phyloP scores from a whole-genome alignment of 2,329 filamentous ascomycete genomes.

The Aspergillus fischeri region DNA sequence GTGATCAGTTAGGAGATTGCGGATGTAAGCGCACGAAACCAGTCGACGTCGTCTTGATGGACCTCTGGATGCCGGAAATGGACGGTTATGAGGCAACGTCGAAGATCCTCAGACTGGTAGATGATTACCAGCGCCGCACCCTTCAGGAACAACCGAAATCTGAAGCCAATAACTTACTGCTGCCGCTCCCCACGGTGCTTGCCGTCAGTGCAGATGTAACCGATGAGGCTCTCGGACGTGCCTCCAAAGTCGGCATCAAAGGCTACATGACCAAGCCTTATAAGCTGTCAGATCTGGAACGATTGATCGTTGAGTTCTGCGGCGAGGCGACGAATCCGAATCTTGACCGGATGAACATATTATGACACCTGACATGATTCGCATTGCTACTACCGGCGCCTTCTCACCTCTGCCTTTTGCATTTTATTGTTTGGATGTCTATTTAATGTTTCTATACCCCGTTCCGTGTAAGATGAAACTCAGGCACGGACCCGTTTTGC shows the following conservation, averaged over 20 bases:
- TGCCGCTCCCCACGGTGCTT: conserved; percentile 46
- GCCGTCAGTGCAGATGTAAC: conserved; percentile 66
- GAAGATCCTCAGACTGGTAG: conserved; percentile 55
- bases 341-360: conserved; percentile 16
- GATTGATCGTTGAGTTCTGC: conserved; percentile 52
- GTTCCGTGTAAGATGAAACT: not conserved
- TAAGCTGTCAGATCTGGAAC: conserved; percentile 59
- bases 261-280: conserved; percentile 68
- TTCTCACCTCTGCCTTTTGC: not conserved
- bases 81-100: conserved; percentile 67
- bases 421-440: not conserved
- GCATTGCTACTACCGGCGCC: not conserved
- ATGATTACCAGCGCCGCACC: conserved; percentile 29
- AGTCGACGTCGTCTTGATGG: conserved; percentile 67
- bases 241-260: conserved; percentile 61
- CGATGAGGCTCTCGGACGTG: conserved; percentile 57
- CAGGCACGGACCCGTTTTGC: not conserved
- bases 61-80: conserved; percentile 72
- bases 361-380: conserved; percentile 6
- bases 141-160: conserved; percentile 7
- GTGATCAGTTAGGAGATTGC: conserved; percentile 13
- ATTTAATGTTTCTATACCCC: not conserved
- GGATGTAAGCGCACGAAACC: conserved; percentile 31
- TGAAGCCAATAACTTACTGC: conserved; percentile 18
- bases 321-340: conserved; percentile 13